Evolutionary conservation across 345 rosid genomes (phyloP).

Genomic region (Acer yangbiense): DNA sequence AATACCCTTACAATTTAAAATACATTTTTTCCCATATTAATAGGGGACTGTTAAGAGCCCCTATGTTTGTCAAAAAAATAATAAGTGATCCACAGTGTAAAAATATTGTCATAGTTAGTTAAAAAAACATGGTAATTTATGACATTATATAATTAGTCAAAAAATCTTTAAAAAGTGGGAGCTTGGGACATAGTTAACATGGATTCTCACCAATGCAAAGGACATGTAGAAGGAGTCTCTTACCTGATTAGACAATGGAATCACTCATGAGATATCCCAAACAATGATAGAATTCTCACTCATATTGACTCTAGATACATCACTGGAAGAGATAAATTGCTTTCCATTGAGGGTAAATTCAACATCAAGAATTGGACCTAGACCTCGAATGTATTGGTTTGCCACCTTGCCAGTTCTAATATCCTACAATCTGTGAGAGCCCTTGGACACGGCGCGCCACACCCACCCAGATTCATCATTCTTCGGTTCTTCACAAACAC

Average conservation of each 20-base stretch:
- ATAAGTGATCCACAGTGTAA: too few relatives aligned
- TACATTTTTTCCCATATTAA: too few relatives aligned
- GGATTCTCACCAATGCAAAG: conserved; percentile 9
- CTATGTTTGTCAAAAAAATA: too few relatives aligned
- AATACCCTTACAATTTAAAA: too few relatives aligned
- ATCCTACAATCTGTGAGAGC: conserved; percentile 79
- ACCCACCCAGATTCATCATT: too few relatives aligned
- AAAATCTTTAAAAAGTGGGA: background rate
- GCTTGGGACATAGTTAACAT: background rate
- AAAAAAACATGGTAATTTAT: too few relatives aligned
- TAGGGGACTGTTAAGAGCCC: too few relatives aligned
- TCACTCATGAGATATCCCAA: conserved; percentile 72
- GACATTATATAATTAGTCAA: too few relatives aligned
- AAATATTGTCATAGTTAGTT: too few relatives aligned
- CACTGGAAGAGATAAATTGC: conserved; percentile 72
- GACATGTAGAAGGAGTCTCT: conserved; percentile 7
- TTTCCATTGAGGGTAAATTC: too few relatives aligned
- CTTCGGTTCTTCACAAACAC: too few relatives aligned
- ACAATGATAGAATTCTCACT: conserved; percentile 74
- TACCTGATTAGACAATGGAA: conserved; percentile 31
- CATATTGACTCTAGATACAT: conserved; percentile 65
- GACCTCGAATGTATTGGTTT: conserved; percentile 54
- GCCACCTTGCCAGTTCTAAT: conserved; percentile 57
- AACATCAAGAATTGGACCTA: conserved; percentile 33
- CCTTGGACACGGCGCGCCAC: too few relatives aligned